Conservation (phyloP, 2,329 filamentous ascomycete species). For the Periconia sp. region DNA sequence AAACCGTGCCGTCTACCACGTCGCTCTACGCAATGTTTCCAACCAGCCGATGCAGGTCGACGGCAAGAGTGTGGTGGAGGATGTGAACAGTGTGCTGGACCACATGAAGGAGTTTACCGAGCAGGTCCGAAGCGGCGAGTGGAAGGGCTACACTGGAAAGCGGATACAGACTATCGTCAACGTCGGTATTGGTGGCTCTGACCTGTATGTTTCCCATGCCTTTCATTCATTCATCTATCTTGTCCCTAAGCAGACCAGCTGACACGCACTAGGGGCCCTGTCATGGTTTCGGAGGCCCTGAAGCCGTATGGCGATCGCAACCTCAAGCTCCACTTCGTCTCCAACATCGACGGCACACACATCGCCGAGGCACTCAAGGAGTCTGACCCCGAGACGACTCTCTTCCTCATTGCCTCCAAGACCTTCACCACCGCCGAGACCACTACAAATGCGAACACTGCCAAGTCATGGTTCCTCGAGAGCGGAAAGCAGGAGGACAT, state of each 20-base stretch:
- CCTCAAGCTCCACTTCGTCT: slow-evolving; percentile 95
- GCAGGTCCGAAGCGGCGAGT: slow-evolving; percentile 90
- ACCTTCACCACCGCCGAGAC: slow-evolving; percentile 99
- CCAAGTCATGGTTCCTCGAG: slow-evolving; percentile 96
- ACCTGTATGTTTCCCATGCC: slow-evolving; percentile 72
- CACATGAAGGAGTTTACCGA: slow-evolving; percentile 99
- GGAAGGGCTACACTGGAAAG: slow-evolving; percentile 98
- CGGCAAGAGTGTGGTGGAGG: slow-evolving; percentile 91
- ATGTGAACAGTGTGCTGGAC: slow-evolving; percentile 87
- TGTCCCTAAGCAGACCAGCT: slow-evolving; percentile 22
- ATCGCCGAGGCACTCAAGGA: slow-evolving; percentile 88
- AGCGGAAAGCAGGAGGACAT: slow-evolving; percentile 79
- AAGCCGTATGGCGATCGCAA: slow-evolving; percentile 90
- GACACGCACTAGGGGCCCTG: slow-evolving; percentile 70
- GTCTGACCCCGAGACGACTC: slow-evolving; percentile 95
- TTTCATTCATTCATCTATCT: too few relatives aligned
- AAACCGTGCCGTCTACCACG: slow-evolving; percentile 92
- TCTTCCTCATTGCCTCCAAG: slow-evolving; percentile 98
- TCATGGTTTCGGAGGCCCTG: slow-evolving; percentile 98
- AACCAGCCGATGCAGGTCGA: slow-evolving; percentile 85
- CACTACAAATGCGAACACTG: slow-evolving; percentile 93
- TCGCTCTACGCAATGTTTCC: slow-evolving; percentile 87
- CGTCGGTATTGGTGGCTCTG: slow-evolving; percentile 96
- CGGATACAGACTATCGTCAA: slow-evolving; percentile 96
- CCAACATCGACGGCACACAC: slow-evolving; percentile 99